These are phyloP conservation scores for Blastocrithidia nonstop DNA, from an alignment of 208 protist species.

Conservation along the genomic window DNA sequence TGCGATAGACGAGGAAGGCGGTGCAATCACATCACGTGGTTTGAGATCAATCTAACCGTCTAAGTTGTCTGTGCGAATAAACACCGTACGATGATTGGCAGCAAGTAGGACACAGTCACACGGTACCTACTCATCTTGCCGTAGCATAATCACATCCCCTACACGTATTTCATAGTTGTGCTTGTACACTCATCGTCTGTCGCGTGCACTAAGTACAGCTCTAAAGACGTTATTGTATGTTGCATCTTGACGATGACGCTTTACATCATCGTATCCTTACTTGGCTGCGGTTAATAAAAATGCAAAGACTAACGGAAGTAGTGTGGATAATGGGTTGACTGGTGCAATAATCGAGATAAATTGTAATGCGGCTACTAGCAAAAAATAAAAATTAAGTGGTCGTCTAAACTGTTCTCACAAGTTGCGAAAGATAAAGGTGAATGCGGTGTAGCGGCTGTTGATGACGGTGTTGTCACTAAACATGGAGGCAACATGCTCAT, in stretches of 20 bases:
- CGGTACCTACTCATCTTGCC: constrained; percentile 73
- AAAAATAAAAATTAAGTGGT: constrained; percentile 94
- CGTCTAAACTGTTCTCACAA: constrained; percentile 93
- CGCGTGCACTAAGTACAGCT: constrained; percentile 12
- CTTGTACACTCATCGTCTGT: constrained; percentile 11
- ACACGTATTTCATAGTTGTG: constrained; percentile 48
- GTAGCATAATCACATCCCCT: constrained; percentile 72
- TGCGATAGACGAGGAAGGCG: no score
- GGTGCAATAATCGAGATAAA: constrained; percentile 85
- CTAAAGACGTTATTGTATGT: constrained; percentile 59
- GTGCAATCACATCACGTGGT: constrained; percentile 40
- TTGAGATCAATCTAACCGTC: constrained; percentile 92
- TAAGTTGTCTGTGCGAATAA: constrained; percentile 89
- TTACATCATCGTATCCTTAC: constrained; percentile 90
- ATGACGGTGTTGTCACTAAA: constrained; percentile 72
- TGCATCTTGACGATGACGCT: constrained; percentile 63
- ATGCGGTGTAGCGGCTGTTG: constrained; percentile 89
- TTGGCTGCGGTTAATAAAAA: constrained; percentile 87
- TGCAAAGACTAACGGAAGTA: constrained; percentile 87
- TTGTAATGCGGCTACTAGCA: constrained; percentile 87
- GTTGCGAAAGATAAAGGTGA: constrained; percentile 92
- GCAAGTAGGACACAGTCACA: constrained; percentile 82
- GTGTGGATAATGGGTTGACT: constrained; percentile 83
- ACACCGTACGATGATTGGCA: constrained; percentile 19
- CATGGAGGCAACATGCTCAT: constrained; percentile 11